A percentile compares a stretch with the other conserved stretches of the same genome.
Evolutionary conservation across 805 yeast genomes (phyloP).

Genomic region (Candida schatavii): DNA sequence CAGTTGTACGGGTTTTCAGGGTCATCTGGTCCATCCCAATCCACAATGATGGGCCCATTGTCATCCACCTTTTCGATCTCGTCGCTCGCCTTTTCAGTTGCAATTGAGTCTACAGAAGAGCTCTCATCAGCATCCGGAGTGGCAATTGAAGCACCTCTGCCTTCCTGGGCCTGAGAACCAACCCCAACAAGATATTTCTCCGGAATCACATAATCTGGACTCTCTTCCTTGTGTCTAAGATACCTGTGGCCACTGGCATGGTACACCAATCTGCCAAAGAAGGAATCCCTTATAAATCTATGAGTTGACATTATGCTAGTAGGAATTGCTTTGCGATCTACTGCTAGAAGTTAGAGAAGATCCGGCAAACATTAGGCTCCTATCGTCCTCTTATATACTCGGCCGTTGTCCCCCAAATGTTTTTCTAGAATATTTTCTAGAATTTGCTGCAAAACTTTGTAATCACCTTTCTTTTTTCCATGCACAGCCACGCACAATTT

Average conservation of each 20-base stretch:
- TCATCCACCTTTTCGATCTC: constrained; percentile 9
- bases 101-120: neutral
- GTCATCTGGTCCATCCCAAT: constrained; percentile 45
- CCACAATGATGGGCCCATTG: constrained; percentile 4
- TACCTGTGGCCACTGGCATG: constrained; percentile 23
- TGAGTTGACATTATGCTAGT: no score
- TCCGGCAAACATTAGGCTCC: no score
- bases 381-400: no score
- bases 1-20: constrained; percentile 59
- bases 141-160: constrained; percentile 27
- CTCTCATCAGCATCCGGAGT: no score
- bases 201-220: constrained; percentile 26
- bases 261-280: constrained; percentile 27
- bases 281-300: constrained; percentile 30
- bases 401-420: no score
- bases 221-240: constrained; percentile 26
- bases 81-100: constrained; percentile 5
- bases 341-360: no score
- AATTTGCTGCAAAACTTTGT: no score
- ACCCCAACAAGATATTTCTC: constrained; percentile 23
- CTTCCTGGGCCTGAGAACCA: neutral
- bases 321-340: no score
- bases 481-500: no score
- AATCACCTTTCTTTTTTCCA: no score
- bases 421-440: no score